These are phyloP conservation scores for Platanthera guangdongensis DNA, from an alignment of 106 monocot species.

Conservation along the genomic window DNA sequence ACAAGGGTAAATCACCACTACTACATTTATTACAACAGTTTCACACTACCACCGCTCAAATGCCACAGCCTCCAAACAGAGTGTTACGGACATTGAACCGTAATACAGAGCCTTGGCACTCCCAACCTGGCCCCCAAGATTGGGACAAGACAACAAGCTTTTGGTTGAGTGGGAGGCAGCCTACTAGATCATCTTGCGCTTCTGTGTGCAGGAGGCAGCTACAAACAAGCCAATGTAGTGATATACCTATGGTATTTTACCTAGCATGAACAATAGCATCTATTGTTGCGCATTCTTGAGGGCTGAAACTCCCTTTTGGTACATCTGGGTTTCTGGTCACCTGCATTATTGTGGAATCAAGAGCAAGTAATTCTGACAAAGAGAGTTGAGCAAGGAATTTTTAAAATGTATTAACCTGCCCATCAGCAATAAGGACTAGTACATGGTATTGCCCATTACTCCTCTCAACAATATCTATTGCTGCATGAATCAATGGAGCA, in stretches of 20 bases:
- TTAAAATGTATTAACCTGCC: conserved; percentile 47
- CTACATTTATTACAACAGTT: too few relatives aligned
- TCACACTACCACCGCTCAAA: too few relatives aligned
- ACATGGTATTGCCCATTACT: conserved; percentile 93
- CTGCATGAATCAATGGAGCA: conserved; percentile 75
- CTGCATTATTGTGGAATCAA: conserved; percentile 21
- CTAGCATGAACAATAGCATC: conserved; percentile 89
- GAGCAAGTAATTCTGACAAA: background rate
- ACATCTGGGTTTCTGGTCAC: conserved; percentile 51
- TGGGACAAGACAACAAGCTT: background rate
- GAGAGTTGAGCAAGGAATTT: background rate
- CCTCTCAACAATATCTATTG: conserved; percentile 75
- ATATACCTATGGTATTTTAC: conserved; percentile 21
- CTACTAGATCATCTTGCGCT: background rate
- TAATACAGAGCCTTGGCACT: too few relatives aligned
- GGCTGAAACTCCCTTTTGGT: conserved; percentile 47
- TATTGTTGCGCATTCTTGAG: conserved; percentile 73
- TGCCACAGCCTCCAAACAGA: too few relatives aligned
- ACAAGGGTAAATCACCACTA: too few relatives aligned
- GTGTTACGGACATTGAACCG: too few relatives aligned
- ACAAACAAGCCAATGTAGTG: background rate
- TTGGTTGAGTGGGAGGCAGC: background rate
- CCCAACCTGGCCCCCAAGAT: background rate
- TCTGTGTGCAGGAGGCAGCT: background rate
- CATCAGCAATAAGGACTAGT: conserved; percentile 93